Conservation (phyloP, 2,329 filamentous ascomycete genomes). For the Fusarium circinatum region DNA sequence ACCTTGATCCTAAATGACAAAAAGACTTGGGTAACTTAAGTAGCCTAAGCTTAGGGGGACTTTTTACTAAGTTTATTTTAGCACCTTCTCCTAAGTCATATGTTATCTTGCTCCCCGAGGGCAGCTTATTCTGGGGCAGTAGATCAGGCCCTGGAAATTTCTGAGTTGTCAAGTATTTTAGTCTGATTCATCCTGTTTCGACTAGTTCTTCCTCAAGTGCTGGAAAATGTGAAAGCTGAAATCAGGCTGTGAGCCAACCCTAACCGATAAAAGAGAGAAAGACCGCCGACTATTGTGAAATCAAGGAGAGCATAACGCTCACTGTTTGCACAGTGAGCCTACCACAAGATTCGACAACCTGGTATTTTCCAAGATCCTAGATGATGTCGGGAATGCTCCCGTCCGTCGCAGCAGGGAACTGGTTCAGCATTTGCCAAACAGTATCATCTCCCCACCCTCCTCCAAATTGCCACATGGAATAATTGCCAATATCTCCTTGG, state of each 20-base stretch:
- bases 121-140: not conserved
- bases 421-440: conserved; percentile 67
- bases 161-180: not conserved
- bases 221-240: not conserved
- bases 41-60: no score
- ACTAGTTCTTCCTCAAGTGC: not conserved
- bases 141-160: not conserved
- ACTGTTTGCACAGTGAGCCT: not conserved
- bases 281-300: not conserved
- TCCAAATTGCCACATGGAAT: conserved; percentile 60
- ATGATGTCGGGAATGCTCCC: conserved; percentile 3
- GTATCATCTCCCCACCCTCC: conserved; percentile 66
- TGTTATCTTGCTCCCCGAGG: no score
- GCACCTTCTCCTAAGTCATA: no score
- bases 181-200: not conserved
- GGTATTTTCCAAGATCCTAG: not conserved
- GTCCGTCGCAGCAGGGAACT: conserved; percentile 50
- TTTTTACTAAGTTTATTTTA: no score
- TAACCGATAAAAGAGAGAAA: not conserved
- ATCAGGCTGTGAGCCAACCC: not conserved
- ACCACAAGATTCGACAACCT: not conserved
- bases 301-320: not conserved
- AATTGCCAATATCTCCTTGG: conserved; percentile 12
- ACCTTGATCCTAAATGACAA: no score
- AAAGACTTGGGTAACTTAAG: no score